Evolutionary conservation across 2,329 filamentous ascomycete species (phyloP).

Genomic region (Alternaria ethzedia): DNA sequence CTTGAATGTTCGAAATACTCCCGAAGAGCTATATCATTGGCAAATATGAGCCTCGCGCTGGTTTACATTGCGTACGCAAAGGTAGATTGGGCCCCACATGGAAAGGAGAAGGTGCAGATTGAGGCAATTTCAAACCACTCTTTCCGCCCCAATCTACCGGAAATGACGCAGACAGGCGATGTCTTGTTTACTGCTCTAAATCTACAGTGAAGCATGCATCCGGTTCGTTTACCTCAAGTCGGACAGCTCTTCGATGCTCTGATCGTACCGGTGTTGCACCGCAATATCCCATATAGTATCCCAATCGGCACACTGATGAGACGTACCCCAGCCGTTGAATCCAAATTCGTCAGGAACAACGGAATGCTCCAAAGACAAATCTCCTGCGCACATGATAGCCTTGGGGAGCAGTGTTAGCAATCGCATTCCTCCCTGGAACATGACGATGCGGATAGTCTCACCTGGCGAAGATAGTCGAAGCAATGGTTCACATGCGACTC

Average conservation of each 20-base stretch:
- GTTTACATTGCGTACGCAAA: not conserved
- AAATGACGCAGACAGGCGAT: not conserved
- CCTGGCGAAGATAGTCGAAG: conserved; percentile 8
- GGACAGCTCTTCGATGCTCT: not conserved
- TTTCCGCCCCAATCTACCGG: not conserved
- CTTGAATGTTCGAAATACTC: not conserved
- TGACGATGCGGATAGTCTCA: not conserved
- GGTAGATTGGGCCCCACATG: not conserved
- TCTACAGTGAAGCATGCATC: not conserved
- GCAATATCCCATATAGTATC: conserved; percentile 8
- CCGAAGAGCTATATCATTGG: not conserved
- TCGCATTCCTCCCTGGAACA: not conserved
- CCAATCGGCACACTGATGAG: conserved; percentile 7
- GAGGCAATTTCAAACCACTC: not conserved
- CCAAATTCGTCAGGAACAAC: conserved; percentile 3
- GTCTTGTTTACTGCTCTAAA: not conserved
- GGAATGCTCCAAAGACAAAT: conserved; percentile 5
- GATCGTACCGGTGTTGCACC: not conserved
- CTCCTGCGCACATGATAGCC: conserved; percentile 8
- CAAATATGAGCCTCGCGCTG: not conserved
- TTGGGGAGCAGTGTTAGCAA: not conserved
- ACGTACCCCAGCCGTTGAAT: conserved; percentile 10
- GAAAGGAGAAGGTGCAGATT: not conserved
- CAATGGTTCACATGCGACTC: conserved; percentile 11
- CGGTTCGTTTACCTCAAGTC: not conserved